Evolutionary conservation across 169 alveolate species (phyloP).

Genomic region (Eimeria nieschulzi): DNA sequence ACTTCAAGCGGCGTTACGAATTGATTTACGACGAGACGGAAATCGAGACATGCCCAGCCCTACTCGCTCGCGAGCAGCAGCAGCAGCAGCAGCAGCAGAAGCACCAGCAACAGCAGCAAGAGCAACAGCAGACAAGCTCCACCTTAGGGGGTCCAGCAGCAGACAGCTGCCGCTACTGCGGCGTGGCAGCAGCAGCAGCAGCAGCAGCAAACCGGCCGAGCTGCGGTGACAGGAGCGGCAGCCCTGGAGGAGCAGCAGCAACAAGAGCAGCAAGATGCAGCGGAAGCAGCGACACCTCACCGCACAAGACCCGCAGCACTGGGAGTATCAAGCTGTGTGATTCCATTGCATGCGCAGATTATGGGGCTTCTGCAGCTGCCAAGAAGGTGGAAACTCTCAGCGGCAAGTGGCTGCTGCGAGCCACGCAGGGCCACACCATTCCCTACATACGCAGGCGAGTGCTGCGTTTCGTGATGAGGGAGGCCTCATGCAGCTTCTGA

Average conservation of each 20-base stretch:
- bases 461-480: not conserved
- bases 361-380: slow-evolving; percentile 12
- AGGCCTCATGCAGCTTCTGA: not conserved
- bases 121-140: not conserved
- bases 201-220: slow-evolving; percentile 2
- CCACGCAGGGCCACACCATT: slow-evolving; percentile 73
- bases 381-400: slow-evolving; percentile 28
- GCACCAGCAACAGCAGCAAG: slow-evolving; percentile 29
- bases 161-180: not conserved
- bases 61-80: not conserved
- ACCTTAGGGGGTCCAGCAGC: not conserved
- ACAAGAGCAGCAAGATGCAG: not conserved
- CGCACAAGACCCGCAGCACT: too few species aligned
- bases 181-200: slow-evolving; percentile 10
- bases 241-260: not conserved
- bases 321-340: not conserved
- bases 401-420: slow-evolving; percentile 71
- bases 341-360: slow-evolving; percentile 7
- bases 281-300: not conserved
- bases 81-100: slow-evolving; percentile 38
- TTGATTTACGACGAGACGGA: slow-evolving; percentile 56
- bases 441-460: slow-evolving; percentile 40
- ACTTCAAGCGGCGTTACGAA: slow-evolving; percentile 64
- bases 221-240: not conserved
- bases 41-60: slow-evolving; percentile 16